A percentile compares a stretch with the other conserved stretches of the same genome.
These are phyloP conservation scores for Millerozyma miso DNA, from an alignment of 805 yeast species.

Conservation along the genomic window DNA sequence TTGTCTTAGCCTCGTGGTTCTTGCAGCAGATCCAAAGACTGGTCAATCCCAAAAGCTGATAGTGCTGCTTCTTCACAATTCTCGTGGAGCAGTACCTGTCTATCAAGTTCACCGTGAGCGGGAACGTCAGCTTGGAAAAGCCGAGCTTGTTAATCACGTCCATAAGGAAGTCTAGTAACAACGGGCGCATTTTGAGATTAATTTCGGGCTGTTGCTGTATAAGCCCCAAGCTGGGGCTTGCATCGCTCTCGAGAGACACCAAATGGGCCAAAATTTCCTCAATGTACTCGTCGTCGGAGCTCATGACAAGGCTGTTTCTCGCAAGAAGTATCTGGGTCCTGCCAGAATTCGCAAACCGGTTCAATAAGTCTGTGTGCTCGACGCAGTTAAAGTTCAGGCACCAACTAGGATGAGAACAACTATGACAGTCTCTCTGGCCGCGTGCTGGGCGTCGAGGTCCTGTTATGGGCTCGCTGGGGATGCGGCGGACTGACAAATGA, in stretches of 20 bases:
- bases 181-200: slow-evolving; percentile 41
- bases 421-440: too few species aligned
- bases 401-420: not conserved
- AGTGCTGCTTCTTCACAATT: slow-evolving; percentile 43
- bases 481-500: too few species aligned
- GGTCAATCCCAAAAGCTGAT: slow-evolving; percentile 41
- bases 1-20: slow-evolving; percentile 51
- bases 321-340: not conserved
- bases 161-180: slow-evolving; percentile 40
- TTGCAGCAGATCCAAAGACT: slow-evolving; percentile 43
- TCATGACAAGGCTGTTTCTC: not conserved
- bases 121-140: slow-evolving; percentile 38
- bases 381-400: not conserved
- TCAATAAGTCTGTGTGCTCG: not conserved
- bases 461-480: too few species aligned
- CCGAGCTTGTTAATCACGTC: slow-evolving; percentile 40
- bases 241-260: slow-evolving; percentile 22
- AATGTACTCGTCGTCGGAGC: slow-evolving; percentile 41
- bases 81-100: slow-evolving; percentile 43
- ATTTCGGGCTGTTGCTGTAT: slow-evolving; percentile 46
- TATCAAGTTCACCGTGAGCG: slow-evolving; percentile 41
- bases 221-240: slow-evolving; percentile 29
- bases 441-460: too few species aligned
- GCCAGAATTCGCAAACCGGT: not conserved
- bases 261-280: slow-evolving; percentile 38